A percentile compares a stretch with the other conserved stretches of the same genome.
Conservation (phyloP, 345 rosid species). For the Sonneratia caseolaris region DNA sequence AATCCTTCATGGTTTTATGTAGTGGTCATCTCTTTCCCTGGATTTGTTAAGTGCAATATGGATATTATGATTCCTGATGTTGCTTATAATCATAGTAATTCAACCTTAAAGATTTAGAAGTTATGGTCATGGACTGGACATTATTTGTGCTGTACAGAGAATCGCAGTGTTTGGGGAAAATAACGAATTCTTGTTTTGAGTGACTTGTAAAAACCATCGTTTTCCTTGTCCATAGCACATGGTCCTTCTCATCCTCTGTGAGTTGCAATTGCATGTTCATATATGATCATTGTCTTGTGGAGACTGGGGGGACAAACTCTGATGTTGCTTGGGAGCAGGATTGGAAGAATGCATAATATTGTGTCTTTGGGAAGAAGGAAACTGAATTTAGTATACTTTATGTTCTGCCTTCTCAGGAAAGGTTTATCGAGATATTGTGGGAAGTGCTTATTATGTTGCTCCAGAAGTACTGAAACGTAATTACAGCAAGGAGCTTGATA, state of each 20-base stretch:
- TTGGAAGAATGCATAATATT: too few species aligned
- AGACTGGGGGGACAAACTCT: too few species aligned
- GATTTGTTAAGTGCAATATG: neutral
- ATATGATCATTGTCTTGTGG: too few species aligned
- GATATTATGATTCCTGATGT: neutral
- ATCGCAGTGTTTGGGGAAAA: too few species aligned
- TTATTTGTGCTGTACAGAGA: neutral
- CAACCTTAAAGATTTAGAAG: neutral
- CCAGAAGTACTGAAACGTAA: slow-evolving; percentile 77
- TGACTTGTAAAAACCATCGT: too few species aligned
- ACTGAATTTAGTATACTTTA: neutral
- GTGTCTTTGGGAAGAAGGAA: neutral
- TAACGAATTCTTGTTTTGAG: too few species aligned
- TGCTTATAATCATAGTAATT: neutral
- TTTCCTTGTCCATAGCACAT: neutral
- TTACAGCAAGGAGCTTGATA: slow-evolving; percentile 84
- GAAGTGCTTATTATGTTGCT: slow-evolving; percentile 95
- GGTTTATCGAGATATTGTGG: slow-evolving; percentile 58
- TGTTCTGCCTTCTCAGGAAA: slow-evolving; percentile 41
- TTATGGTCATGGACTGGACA: neutral
- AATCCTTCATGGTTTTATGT: too few species aligned
- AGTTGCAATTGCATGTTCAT: too few species aligned
- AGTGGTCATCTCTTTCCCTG: neutral
- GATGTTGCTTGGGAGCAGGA: too few species aligned
- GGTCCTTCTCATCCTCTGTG: too few species aligned